These are phyloP conservation scores for Podila epicladia DNA, from an alignment of 192 early-diverging fungal species.

Conservation along the genomic window DNA sequence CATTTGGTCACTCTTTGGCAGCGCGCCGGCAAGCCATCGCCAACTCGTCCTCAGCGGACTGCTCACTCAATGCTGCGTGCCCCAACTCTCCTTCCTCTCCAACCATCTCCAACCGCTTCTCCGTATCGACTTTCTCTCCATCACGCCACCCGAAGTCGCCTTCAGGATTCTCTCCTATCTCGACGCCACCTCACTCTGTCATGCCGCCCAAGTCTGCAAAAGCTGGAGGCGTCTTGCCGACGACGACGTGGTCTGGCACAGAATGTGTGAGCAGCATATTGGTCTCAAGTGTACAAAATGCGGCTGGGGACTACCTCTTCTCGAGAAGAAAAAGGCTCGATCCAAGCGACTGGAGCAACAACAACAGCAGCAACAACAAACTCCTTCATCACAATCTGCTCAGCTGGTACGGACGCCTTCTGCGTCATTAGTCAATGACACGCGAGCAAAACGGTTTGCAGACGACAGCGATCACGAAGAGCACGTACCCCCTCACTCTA, in stretches of 20 bases:
- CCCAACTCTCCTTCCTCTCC: slow-evolving; percentile 87
- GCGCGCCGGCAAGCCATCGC: slow-evolving; percentile 71
- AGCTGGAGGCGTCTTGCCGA: slow-evolving; percentile 88
- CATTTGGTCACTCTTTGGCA: slow-evolving; percentile 77
- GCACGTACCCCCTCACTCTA: background rate
- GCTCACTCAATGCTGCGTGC: slow-evolving; percentile 83
- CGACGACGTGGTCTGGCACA: slow-evolving; percentile 94
- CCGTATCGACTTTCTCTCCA: slow-evolving; percentile 85
- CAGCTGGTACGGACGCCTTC: background rate
- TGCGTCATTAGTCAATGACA: slow-evolving; percentile 5
- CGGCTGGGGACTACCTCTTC: slow-evolving; percentile 95
- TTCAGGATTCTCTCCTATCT: slow-evolving; percentile 90
- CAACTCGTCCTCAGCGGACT: slow-evolving; percentile 78
- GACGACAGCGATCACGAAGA: slow-evolving; percentile 24
- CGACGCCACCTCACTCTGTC: slow-evolving; percentile 91
- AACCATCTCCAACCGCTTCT: slow-evolving; percentile 74
- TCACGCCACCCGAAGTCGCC: slow-evolving; percentile 81
- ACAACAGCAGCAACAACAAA: background rate
- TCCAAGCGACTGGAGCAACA: slow-evolving; percentile 24
- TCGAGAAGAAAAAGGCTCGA: slow-evolving; percentile 70
- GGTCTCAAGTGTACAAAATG: slow-evolving; percentile 95
- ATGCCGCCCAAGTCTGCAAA: slow-evolving; percentile 87
- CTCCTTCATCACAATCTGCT: background rate
- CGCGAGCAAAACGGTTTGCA: background rate
- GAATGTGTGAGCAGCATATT: slow-evolving; percentile 98